Conservation (phyloP, 306 rosid species). For the Malus orientalis region DNA sequence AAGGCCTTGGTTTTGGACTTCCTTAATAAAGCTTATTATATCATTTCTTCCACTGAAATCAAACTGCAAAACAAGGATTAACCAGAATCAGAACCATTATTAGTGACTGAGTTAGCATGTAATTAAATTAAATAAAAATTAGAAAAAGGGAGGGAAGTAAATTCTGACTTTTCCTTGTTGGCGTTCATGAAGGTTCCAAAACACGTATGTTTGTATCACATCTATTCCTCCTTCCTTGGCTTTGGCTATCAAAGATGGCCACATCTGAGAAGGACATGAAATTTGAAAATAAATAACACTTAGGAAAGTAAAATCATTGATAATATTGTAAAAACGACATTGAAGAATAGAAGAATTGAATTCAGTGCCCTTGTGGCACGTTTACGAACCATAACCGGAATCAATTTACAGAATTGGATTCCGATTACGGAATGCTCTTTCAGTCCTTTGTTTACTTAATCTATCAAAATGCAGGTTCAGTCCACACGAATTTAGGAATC, state of each 20-base stretch:
- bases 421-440: too few species aligned
- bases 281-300: background rate
- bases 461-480: accelerated
- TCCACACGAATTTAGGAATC: too few species aligned
- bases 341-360: too few species aligned
- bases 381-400: too few species aligned
- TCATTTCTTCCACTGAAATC: slow-evolving; percentile 62
- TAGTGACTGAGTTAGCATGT: background rate
- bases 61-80: slow-evolving; percentile 35
- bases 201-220: slow-evolving; percentile 78
- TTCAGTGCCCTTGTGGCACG: too few species aligned
- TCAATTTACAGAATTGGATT: too few species aligned
- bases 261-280: slow-evolving; percentile 48
- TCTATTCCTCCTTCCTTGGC: slow-evolving; percentile 81
- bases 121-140: too few species aligned
- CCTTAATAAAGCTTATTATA: slow-evolving; percentile 58
- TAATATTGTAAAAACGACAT: too few species aligned
- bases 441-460: too few species aligned
- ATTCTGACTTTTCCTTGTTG: slow-evolving; percentile 47
- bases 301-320: too few species aligned
- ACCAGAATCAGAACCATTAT: background rate
- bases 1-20: slow-evolving; percentile 68
- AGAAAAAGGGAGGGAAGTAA: background rate
- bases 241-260: slow-evolving; percentile 64
- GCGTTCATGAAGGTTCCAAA: slow-evolving; percentile 93